Evolutionary conservation across 2,329 filamentous ascomycete genomes (phyloP).

Genomic region (Verticillium longisporum): DNA sequence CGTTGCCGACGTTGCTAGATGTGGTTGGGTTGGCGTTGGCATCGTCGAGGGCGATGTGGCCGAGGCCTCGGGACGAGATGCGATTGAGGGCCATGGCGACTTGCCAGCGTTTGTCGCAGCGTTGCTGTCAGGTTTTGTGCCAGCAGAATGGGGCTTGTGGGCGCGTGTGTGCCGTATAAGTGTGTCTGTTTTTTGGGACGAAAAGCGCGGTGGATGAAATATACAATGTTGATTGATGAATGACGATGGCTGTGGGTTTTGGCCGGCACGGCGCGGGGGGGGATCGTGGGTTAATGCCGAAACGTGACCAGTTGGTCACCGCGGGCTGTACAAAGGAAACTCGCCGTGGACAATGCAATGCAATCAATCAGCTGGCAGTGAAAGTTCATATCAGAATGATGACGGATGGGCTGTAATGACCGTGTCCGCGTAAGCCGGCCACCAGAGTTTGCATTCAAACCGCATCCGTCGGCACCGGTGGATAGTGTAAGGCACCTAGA

Average conservation of each 20-base stretch:
- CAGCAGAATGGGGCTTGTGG: neutral
- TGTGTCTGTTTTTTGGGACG: too few relatives aligned
- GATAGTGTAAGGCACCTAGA: too few relatives aligned
- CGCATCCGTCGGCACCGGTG: neutral
- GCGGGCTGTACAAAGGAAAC: too few relatives aligned
- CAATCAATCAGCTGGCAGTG: neutral
- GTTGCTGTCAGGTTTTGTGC: neutral
- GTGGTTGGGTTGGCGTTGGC: conserved; percentile 13
- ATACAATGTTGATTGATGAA: neutral
- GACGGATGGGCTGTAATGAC: neutral
- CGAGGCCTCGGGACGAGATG: conserved; percentile 18
- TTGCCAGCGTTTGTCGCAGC: neutral
- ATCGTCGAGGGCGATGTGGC: conserved; percentile 18
- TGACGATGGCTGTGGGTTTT: neutral
- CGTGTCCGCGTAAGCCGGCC: neutral
- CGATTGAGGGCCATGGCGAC: conserved; percentile 19
- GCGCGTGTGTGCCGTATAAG: too few relatives aligned
- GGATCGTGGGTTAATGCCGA: neutral
- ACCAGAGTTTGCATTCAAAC: neutral
- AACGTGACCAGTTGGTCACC: too few relatives aligned
- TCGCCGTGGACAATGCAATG: neutral
- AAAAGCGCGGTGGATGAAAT: too few relatives aligned
- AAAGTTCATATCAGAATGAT: neutral
- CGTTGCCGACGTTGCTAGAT: conserved; percentile 18
- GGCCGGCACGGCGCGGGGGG: neutral